phyloP scores from a whole-genome alignment of 345 rosid species.

The Linum usitatissimum region DNA sequence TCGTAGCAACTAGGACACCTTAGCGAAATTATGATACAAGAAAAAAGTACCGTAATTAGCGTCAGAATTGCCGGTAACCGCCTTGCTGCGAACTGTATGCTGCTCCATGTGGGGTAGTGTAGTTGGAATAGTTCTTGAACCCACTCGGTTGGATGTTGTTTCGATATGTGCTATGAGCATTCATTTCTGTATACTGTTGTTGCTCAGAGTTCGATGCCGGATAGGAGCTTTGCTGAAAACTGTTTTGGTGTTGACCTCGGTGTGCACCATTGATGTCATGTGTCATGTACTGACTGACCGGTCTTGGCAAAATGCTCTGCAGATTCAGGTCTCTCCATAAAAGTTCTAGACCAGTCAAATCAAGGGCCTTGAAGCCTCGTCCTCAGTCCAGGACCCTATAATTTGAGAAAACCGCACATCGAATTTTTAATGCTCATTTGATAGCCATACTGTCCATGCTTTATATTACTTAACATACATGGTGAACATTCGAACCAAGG shows the following conservation, averaged over 20 bases:
- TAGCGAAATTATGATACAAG: too few relatives aligned
- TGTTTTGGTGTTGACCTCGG: constrained; percentile 1
- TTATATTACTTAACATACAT: constrained; percentile 22
- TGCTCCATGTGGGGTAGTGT: too few relatives aligned
- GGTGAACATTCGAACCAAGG: constrained; percentile 17
- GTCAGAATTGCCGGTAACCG: neutral
- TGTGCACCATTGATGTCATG: constrained; percentile 21
- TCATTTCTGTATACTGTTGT: constrained; percentile 15
- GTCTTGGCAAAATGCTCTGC: constrained; percentile 21
- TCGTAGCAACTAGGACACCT: too few relatives aligned
- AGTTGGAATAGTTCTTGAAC: neutral
- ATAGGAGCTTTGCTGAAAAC: constrained; percentile 11
- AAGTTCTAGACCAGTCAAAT: constrained; percentile 18
- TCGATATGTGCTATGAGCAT: constrained; percentile 17
- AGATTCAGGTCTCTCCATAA: constrained; percentile 15
- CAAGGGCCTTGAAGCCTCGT: constrained; percentile 25
- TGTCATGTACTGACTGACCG: constrained; percentile 14
- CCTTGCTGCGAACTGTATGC: constrained; percentile 14
- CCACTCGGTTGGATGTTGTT: constrained; percentile 12
- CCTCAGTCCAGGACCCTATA: constrained; percentile 27
- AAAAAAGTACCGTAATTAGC: too few relatives aligned
- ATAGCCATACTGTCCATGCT: neutral
- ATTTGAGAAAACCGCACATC: neutral
- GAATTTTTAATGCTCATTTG: neutral
- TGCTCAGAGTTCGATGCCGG: constrained; percentile 10